Evolutionary conservation across 202 grass and related monocot species (phyloP).

Genomic region (Cymbopogon flexuosus): DNA sequence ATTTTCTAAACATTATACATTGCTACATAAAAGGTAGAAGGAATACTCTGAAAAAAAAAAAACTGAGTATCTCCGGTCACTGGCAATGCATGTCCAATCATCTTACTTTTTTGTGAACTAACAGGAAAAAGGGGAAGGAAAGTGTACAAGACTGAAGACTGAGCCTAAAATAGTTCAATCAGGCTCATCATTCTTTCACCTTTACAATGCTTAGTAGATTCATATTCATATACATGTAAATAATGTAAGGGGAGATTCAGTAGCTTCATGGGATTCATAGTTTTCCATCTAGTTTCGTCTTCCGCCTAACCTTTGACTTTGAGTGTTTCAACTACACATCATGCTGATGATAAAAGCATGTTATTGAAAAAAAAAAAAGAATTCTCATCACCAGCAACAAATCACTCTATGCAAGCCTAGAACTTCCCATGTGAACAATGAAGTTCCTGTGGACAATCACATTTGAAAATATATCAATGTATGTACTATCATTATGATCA

Average conservation of each 20-base stretch:
- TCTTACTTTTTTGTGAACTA: too few relatives aligned
- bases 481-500: neutral
- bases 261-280: neutral
- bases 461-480: neutral
- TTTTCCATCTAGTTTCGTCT: neutral
- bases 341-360: neutral
- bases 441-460: constrained; percentile 19
- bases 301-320: neutral
- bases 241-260: neutral
- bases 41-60: too few relatives aligned
- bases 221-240: constrained; percentile 12
- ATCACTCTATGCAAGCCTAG: neutral
- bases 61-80: too few relatives aligned
- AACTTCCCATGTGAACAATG: neutral
- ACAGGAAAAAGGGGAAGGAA: too few relatives aligned
- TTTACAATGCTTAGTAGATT: constrained; percentile 24
- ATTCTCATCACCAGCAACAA: constrained; percentile 17
- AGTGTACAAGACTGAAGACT: too few relatives aligned
- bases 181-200: neutral
- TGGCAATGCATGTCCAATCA: too few relatives aligned
- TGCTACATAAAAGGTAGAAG: too few relatives aligned
- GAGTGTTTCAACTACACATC: neutral
- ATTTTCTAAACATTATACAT: too few relatives aligned
- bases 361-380: constrained; percentile 6
- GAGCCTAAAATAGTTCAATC: neutral